phyloP scores from a whole-genome alignment of 176 grass and related monocot species.

The Oryza glaberrima region DNA sequence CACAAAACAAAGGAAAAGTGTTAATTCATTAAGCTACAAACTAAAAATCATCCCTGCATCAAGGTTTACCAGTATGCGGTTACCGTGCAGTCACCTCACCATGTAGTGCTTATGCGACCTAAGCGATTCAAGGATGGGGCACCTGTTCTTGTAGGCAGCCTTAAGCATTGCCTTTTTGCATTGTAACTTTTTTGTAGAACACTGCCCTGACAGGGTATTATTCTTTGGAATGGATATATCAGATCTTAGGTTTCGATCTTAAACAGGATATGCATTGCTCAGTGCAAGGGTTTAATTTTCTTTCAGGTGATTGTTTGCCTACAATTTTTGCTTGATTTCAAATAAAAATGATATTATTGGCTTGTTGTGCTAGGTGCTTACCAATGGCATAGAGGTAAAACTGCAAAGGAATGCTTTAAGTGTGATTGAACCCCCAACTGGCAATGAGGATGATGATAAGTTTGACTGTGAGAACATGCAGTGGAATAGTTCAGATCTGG shows the following conservation, averaged over 20 bases:
- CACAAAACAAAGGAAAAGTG: neutral
- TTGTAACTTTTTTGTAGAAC: neutral
- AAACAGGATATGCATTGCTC: neutral
- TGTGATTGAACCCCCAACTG: slow-evolving; percentile 73
- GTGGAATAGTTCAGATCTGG: slow-evolving; percentile 59
- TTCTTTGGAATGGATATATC: neutral
- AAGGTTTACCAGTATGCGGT: no score
- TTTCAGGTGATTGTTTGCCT: neutral
- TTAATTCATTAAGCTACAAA: neutral
- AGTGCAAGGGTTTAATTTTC: neutral
- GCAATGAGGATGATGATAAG: slow-evolving; percentile 66
- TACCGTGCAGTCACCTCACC: no score
- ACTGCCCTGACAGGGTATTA: neutral
- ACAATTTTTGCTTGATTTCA: neutral
- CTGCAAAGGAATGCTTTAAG: slow-evolving; percentile 79
- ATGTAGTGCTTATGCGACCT: neutral
- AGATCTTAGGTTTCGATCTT: neutral
- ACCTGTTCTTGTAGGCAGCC: neutral
- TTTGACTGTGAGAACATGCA: slow-evolving; percentile 58
- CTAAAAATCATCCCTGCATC: neutral
- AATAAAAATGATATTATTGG: slow-evolving; percentile 8
- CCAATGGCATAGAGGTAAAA: slow-evolving; percentile 82
- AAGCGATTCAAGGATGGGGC: neutral
- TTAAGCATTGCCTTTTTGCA: neutral
- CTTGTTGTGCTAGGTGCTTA: slow-evolving; percentile 56